Evolutionary conservation across 2,329 filamentous ascomycete genomes (phyloP), one percentile per base, ranked within the genome.

Genomic region (Echinosphaeria canescens): DNA sequence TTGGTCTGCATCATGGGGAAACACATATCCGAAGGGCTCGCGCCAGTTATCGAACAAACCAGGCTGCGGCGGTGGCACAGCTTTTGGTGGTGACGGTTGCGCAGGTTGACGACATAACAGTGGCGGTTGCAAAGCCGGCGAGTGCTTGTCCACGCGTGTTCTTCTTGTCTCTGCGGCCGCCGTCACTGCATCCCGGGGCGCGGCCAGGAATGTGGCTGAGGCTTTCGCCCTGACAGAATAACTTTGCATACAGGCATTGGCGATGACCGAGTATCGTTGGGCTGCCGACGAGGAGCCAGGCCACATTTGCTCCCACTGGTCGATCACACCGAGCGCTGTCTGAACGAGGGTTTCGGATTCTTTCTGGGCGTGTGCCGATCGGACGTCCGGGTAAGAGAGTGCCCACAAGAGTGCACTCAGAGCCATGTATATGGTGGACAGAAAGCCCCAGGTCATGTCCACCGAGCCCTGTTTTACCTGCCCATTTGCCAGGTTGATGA

Each of bases 381-480:
- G 73, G 14, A 95, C 72, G 35, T 85, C 75, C 4, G 74, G 62
- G 41, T 91, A 93, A 2, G 84, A 91, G 6, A 91, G 62, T 2
- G 78, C 70, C 88, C 88, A 98, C 1, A 98, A 61, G 26, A 93
- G 64, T 5, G 80, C 84, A 42, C 92, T 93, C 30, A 95, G 62
- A 4, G 79, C 72, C 69, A 90, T 88, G 51, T 90, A 93, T 22
- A 95, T 62, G 13, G 75, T 72, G 31, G 92, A 63, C 2, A 91
- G 68, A 41, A 92, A 92, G 23, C 92, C 74, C 85, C 85, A 95
- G 1, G 84, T 93, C 32, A 93, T 59, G 42, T 93, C 85, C 9
- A 88, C 68, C 13, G 70, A 71, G 10, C 65, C 62, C 11, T 63
- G 70, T 35, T 74, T 65, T 41, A 92, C 75, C 46, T 92, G 82